Evolutionary conservation across 1,139 yeast species (phyloP).

Genomic region (Scheffersomyces stambukii): DNA sequence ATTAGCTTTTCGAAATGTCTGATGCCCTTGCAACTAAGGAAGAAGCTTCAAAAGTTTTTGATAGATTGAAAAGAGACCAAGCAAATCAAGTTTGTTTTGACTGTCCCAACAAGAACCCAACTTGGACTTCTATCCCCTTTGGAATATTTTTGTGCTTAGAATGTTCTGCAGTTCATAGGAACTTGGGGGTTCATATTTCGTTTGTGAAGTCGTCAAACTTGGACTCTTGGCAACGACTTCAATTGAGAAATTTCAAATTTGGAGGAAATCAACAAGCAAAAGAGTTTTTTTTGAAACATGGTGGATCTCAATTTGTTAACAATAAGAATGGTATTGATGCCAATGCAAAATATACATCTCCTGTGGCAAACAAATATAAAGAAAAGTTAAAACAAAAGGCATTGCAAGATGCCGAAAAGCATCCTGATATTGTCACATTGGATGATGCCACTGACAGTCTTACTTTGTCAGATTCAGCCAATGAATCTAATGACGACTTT

Average conservation of each 20-base stretch:
- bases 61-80: constrained; percentile 55
- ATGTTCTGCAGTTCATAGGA: constrained; percentile 48
- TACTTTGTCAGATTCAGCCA: constrained; percentile 32
- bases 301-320: constrained; percentile 66
- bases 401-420: constrained; percentile 58
- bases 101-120: constrained; percentile 47
- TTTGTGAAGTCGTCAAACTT: constrained; percentile 83
- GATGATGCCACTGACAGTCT: constrained; percentile 47
- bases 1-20: constrained; percentile 25
- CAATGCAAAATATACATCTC: constrained; percentile 73
- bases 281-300: constrained; percentile 78
- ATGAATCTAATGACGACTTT: constrained; percentile 68
- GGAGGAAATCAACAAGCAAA: constrained; percentile 90
- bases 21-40: constrained; percentile 58
- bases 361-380: constrained; percentile 74
- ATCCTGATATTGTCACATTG: constrained; percentile 63
- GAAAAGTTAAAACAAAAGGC: constrained; percentile 72
- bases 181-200: constrained; percentile 47
- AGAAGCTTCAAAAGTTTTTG: constrained; percentile 58
- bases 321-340: constrained; percentile 52
- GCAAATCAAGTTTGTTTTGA: constrained; percentile 82
- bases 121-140: constrained; percentile 51
- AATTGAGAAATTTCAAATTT: constrained; percentile 82
- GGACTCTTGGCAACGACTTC: constrained; percentile 87
- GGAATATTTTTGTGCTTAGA: constrained; percentile 47